Percentiles rank a stretch among this genome's conserved stretches.
These are phyloP conservation scores for Stromatinia cepivora DNA, from an alignment of 2,329 filamentous ascomycete species.

Conservation along the genomic window DNA sequence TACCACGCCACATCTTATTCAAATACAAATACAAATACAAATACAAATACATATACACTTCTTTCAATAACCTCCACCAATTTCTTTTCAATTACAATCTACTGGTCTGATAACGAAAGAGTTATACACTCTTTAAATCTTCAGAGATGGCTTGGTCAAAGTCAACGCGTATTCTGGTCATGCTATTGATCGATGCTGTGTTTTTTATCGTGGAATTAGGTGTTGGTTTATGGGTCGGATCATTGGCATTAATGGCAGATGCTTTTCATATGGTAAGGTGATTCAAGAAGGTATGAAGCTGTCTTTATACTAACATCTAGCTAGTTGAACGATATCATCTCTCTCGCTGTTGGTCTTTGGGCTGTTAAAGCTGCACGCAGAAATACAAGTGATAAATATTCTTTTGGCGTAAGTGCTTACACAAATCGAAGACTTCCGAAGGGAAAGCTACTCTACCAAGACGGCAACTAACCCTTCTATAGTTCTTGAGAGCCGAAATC, in stretches of 20 bases:
- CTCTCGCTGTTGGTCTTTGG: constrained; percentile 88
- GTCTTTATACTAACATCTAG: constrained; percentile 27
- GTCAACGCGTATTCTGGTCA: constrained; percentile 84
- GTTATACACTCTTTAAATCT: neutral
- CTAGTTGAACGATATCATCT: constrained; percentile 97
- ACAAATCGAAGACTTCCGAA: neutral
- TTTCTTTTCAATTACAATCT: neutral
- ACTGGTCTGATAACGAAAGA: neutral
- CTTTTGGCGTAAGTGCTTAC: constrained; percentile 73
- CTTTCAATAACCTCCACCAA: neutral
- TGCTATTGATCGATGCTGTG: constrained; percentile 82
- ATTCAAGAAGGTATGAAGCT: neutral
- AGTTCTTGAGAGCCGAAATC: constrained; percentile 98
- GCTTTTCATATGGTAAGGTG: constrained; percentile 90
- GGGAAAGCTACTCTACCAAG: constrained; percentile 33
- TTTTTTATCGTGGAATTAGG: constrained; percentile 92
- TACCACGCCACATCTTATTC: constrained; percentile 1
- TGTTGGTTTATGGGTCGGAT: constrained; percentile 83
- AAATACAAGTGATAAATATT: constrained; percentile 86
- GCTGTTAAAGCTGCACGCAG: constrained; percentile 87
- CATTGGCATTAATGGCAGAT: constrained; percentile 90
- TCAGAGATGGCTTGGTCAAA: constrained; percentile 84
- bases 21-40: neutral
- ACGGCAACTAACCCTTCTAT: constrained; percentile 6
- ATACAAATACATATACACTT: neutral